Base-by-base conservation (phyloP, 148 eudicot genomes). In the Selenicereus undatus region DNA sequence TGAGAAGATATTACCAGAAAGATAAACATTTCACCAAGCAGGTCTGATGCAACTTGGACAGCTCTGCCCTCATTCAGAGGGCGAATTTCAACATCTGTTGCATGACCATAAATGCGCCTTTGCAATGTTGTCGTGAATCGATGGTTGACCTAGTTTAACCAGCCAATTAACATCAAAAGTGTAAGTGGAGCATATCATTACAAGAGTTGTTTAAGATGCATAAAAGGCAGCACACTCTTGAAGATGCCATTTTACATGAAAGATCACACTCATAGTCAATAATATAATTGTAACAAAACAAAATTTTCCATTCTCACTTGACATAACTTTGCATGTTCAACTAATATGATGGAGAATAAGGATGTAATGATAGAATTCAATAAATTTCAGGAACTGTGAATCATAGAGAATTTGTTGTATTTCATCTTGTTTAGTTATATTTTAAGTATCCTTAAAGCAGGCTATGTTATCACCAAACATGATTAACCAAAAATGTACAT, bases 61-160 rank as follows among this genome's bases (percentile, higher is more conserved):
- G 98, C 98, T 86, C 86, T 95, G 85, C 91, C 97, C 87, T 95
- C 97, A 81, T 95, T 90, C 78, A 95, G 78, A 74, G 99, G 99
- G 58, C 97, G 92, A 80, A 95, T 95, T 84, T 84, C 97, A 78
- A 93, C 97, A 83, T 95, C 91, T 29, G 97, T 93, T 73, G 97
- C 97, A 84, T 89, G 99, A 74, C 93, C 93, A 83, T 95, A 95
- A 71, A 93, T 92, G 75, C 94, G 93, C 76, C 99, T 83, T 90
- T 95, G 99, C 80, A 91, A 52, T 22, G 89, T 93, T 80, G 97
- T 95, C 20, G 97, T 91, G 43, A 93, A 81, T 74, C 97, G 86
- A 79, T 95, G 99, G 87, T 95, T 95, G 77, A 84, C 84, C 99
- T 95, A 81, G 70, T 84, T 73, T 77, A 78, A 82, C 20, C 68